Evolutionary conservation across 495 filamentous ascomycete genomes (phyloP).

Genomic region (Podospora didyma): DNA sequence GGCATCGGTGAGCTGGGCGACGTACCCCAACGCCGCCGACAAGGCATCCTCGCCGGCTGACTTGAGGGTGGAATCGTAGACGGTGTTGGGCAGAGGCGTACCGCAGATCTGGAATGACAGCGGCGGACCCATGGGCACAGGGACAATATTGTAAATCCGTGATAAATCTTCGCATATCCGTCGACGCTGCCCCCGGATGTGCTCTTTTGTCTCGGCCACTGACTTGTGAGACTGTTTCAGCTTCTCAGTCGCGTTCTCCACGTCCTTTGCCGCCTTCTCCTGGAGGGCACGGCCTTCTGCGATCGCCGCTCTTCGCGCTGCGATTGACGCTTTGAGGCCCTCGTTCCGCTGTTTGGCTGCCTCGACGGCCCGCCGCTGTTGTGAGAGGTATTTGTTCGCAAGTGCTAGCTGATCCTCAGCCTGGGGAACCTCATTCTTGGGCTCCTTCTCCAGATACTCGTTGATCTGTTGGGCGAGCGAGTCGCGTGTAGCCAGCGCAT

Average conservation of each 20-base stretch:
- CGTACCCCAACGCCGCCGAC: constrained; percentile 78
- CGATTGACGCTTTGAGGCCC: constrained; percentile 63
- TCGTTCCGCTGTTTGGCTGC: constrained; percentile 51
- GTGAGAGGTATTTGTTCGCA: constrained; percentile 55
- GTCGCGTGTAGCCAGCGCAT: constrained; percentile 75
- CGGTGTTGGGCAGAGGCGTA: constrained; percentile 72
- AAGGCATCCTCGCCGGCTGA: constrained; percentile 56
- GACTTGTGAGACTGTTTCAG: constrained; percentile 52
- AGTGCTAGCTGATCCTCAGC: constrained; percentile 60
- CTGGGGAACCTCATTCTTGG: constrained; percentile 50
- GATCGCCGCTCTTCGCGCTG: constrained; percentile 63
- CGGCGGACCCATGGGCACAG: constrained; percentile 46
- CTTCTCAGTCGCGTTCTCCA: constrained; percentile 53
- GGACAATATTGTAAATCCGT: constrained; percentile 73
- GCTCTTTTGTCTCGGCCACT: constrained; percentile 52
- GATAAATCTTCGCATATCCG: constrained; percentile 81
- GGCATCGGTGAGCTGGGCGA: constrained; percentile 69
- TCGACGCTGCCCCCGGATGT: constrained; percentile 73
- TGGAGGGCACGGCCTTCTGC: constrained; percentile 56
- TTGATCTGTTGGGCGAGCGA: constrained; percentile 75
- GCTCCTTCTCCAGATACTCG: constrained; percentile 54
- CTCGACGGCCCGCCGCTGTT: constrained; percentile 63
- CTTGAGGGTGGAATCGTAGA: constrained; percentile 48
- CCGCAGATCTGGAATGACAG: constrained; percentile 75
- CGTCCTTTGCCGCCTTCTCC: constrained; percentile 50